Evolutionary conservation across 148 eudicot genomes (phyloP).

Genomic region (Silene conica): DNA sequence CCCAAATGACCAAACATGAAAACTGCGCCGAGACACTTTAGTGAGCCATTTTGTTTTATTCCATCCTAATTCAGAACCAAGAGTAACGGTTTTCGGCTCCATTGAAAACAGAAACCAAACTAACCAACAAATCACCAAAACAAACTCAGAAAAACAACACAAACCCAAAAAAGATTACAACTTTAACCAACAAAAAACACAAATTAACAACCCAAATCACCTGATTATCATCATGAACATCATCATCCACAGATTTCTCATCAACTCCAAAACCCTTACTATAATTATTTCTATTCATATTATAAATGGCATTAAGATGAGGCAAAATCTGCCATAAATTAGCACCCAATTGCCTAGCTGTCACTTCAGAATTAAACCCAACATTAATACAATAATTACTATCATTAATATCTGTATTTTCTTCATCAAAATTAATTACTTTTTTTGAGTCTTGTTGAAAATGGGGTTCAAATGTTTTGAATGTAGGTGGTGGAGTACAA

Average conservation of each 20-base stretch:
- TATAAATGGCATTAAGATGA: slow-evolving; percentile 27
- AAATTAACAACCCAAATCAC: slow-evolving; percentile 15
- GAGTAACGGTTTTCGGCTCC: no score
- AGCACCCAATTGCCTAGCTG: slow-evolving; percentile 80
- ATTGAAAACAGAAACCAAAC: neutral
- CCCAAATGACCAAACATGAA: no score
- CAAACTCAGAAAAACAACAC: slow-evolving; percentile 2
- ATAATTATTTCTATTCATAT: slow-evolving; percentile 32
- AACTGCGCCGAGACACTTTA: no score
- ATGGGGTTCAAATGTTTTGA: slow-evolving; percentile 39
- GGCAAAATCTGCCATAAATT: slow-evolving; percentile 66
- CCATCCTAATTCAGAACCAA: no score
- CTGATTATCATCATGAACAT: slow-evolving; percentile 44
- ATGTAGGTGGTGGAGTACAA: slow-evolving; percentile 74
- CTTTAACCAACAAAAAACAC: neutral
- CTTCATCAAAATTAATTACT: neutral
- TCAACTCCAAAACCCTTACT: slow-evolving; percentile 24
- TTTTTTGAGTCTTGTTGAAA: slow-evolving; percentile 14
- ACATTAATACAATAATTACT: neutral
- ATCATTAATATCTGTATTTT: neutral
- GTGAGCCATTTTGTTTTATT: no score
- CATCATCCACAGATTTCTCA: slow-evolving; percentile 28
- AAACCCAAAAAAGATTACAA: slow-evolving; percentile 15
- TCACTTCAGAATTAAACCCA: slow-evolving; percentile 24
- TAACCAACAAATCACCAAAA: neutral